These are phyloP conservation scores for Pestalotiopsis sp. DNA, from an alignment of 2,329 filamentous ascomycete species.

Conservation along the genomic window DNA sequence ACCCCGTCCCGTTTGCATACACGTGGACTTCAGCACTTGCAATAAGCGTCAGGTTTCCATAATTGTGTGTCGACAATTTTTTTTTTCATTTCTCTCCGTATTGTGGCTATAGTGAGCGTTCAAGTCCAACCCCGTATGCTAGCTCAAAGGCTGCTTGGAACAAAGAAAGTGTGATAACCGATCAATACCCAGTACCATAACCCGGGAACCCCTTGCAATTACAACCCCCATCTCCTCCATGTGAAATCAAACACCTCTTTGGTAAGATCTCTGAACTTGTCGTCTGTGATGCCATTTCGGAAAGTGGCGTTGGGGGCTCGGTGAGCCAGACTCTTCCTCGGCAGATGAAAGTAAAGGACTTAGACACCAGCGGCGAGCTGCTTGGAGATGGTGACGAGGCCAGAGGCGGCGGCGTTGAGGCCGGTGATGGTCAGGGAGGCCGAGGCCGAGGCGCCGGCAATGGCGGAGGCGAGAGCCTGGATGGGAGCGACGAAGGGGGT, in stretches of 20 bases:
- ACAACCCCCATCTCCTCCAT: neutral
- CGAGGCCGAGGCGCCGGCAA: neutral
- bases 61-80: neutral
- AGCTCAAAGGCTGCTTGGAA: neutral
- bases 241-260: neutral
- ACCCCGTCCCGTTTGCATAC: no score
- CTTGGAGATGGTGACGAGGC: neutral
- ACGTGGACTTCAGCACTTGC: no score
- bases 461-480: neutral
- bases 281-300: neutral
- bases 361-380: constrained; percentile 1
- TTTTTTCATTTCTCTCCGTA: neutral
- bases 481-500: constrained; percentile 2
- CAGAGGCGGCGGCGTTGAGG: neutral
- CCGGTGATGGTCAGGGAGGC: constrained; percentile 8
- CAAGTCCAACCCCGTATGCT: neutral
- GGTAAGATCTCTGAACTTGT: neutral
- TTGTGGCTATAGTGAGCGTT: neutral
- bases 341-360: neutral
- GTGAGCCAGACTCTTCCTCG: neutral
- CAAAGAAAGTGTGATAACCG: neutral
- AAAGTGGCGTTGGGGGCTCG: neutral
- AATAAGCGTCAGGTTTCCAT: neutral
- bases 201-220: neutral
- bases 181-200: neutral